phyloP scores from a whole-genome alignment of 352 stramenopile species.

The Phytophthora sojae region DNA sequence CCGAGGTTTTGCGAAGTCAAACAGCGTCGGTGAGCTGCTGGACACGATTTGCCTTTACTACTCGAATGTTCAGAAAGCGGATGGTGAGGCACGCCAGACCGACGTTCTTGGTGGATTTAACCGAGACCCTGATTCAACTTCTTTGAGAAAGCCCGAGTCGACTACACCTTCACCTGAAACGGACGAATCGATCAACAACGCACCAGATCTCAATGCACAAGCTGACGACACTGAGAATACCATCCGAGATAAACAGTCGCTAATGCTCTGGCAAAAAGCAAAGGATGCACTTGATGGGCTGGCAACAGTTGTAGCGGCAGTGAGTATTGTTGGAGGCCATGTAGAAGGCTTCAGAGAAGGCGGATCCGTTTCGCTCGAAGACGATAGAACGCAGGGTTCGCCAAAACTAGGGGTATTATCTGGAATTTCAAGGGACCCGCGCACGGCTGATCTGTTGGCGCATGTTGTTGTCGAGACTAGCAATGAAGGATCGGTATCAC shows the following conservation, averaged over 20 bases:
- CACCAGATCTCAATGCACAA: slow-evolving; percentile 17
- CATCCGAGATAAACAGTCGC: slow-evolving; percentile 69
- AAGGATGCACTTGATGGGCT: slow-evolving; percentile 74
- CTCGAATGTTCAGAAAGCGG: slow-evolving; percentile 40
- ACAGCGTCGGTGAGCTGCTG: slow-evolving; percentile 60
- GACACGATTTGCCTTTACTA: slow-evolving; percentile 81
- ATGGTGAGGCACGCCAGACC: slow-evolving; percentile 2
- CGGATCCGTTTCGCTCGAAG: slow-evolving; percentile 60
- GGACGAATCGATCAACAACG: slow-evolving; percentile 47
- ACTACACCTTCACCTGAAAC: slow-evolving; percentile 65
- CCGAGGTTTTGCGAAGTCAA: slow-evolving; percentile 59
- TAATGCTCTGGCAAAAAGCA: slow-evolving; percentile 78
- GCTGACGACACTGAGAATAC: slow-evolving; percentile 29
- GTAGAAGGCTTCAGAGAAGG: slow-evolving; percentile 78
- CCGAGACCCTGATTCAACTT: slow-evolving; percentile 13
- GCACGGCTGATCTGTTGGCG: slow-evolving; percentile 49
- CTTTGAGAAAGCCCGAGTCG: slow-evolving; percentile 64
- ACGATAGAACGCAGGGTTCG: slow-evolving; percentile 41
- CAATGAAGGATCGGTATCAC: slow-evolving; percentile 9
- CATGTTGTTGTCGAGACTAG: slow-evolving; percentile 33
- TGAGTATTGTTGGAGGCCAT: slow-evolving; percentile 79
- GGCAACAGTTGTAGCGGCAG: slow-evolving; percentile 63
- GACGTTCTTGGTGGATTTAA: slow-evolving; percentile 7
- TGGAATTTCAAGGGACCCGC: slow-evolving; percentile 51
- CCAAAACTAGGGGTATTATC: slow-evolving; percentile 38